Percentiles rank a stretch among this genome's conserved stretches.
These are phyloP conservation scores for Tetrahymena thermophila DNA, from an alignment of 73 alveolate genomes.

Conservation along the genomic window DNA sequence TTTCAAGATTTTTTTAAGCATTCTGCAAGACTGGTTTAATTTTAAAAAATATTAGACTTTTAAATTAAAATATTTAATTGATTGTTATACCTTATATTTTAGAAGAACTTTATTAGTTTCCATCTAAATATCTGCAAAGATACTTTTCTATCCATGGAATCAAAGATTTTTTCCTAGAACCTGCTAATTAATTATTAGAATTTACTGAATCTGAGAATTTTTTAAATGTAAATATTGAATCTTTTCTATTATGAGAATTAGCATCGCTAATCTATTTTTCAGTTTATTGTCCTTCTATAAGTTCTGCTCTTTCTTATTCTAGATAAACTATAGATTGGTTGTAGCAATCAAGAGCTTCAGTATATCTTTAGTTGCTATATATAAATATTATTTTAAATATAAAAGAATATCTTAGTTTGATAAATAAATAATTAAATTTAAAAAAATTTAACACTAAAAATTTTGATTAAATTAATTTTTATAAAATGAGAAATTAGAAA, in stretches of 20 bases:
- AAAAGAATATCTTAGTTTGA: no score
- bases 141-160: neutral
- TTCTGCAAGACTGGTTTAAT: neutral
- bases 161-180: neutral
- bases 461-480: no score
- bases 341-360: neutral
- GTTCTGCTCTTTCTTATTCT: neutral
- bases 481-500: neutral
- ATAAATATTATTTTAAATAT: neutral
- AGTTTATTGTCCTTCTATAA: neutral
- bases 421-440: no score
- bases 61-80: neutral
- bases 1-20: neutral
- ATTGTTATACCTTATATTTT: neutral
- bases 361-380: neutral
- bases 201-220: neutral
- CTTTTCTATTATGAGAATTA: neutral
- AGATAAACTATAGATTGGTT: neutral
- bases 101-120: neutral
- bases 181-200: neutral
- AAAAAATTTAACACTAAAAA: no score
- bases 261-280: neutral
- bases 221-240: neutral
- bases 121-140: neutral
- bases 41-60: neutral